Base-by-base conservation (phyloP, 2,329 filamentous ascomycete species). In the Scedosporium boydii region DNA sequence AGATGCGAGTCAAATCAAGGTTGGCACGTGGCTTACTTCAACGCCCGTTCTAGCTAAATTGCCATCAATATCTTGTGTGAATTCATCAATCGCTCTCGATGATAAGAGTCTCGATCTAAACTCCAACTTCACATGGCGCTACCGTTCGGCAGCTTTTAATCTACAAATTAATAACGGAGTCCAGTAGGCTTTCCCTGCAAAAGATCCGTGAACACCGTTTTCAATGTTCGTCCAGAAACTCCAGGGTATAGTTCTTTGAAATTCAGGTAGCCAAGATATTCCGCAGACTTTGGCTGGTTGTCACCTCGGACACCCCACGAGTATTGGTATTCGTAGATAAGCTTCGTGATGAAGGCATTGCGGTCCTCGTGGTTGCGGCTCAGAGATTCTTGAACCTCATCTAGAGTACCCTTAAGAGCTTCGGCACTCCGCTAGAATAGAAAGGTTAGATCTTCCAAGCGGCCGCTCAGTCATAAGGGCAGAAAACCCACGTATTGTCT, bases 201-300 rank as follows among this genome's bases (percentile, higher is more conserved):
- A 27, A 55, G 3, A 14, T 23, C 51, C 3, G 12, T 23, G 6
- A 55, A 27, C 27, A 55, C 18, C 6, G 18, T 23, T 27, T 23
- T 23, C 18, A 55, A 23, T 6, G 51, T 55, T 10, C 51, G 51
- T 26, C 51, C 51, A 29, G 51, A 23, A 5, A 27, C 23, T 23
- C 81, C 80, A 3, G 82, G 82, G 66, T 84, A 85, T 29, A 85
- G 70, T n/a, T 84, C 78, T 65, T 77, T 78, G 41, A 73, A 75
- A 62, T 77, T 73, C 23, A 84, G 63, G 67, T 85, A 84, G 2
- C 82, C 82, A 5, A 85, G 72, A 64, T 84, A 84, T 60, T 75
- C 73, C 10, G 83, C 83, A 64, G 77, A 74, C 62, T 81, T 78
- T 0, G 78, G 79, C 12, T 73, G 78, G 68, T 84, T 84, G 65